Evolutionary conservation across 108 stramenopile species (phyloP), one percentile per base, ranked within the genome.

Genomic region (Chaetoceros tenuissimus): DNA sequence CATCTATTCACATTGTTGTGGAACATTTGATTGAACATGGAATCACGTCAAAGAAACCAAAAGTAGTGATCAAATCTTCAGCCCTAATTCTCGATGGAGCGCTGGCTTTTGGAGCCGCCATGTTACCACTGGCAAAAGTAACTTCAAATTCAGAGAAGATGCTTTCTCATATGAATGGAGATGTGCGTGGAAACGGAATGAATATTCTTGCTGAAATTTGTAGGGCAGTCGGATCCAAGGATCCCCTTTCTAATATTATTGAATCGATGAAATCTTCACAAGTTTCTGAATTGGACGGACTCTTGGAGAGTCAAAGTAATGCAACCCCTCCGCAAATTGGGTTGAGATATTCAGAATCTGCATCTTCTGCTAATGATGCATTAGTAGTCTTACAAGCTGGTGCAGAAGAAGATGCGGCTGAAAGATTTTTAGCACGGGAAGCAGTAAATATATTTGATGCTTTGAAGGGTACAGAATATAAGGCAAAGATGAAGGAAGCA

Each of bases 141-240:
- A 59, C 62, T 19, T 26, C 73, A 8, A 46, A 60, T 30, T 59
- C 77, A 25, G 84, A 84, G 28, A 79, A 80, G 49, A 68, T 89
- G 17, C 51, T 85, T 10, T 40, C 71, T 7, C 72, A 89, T 59
- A 63, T 84, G 5, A 89, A 89, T 73, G 84, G 71, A 22, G 74
- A 79, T 29, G 79, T 87, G 52, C 82, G 92, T 22, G 92, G 85
- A 17, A 59, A 52, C 52, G 88, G 83, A 18, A 61, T 94, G 26
- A 73, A 82, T 21, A 74, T 89, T 30, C 43, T 84, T 1, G 86
- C 84, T 27, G 92, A 94, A 69, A 64, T 90, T 18, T 89, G 92
- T 59, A 68, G 88, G 21, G 68, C 86, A n/a, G 54, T 94, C 22
- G 85, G 80, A 20, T 85, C 86, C 5, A 88, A 86, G 56, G 59